Base-by-base conservation (phyloP, 2,329 filamentous ascomycete genomes). In the Lachnellula occidentalis region DNA sequence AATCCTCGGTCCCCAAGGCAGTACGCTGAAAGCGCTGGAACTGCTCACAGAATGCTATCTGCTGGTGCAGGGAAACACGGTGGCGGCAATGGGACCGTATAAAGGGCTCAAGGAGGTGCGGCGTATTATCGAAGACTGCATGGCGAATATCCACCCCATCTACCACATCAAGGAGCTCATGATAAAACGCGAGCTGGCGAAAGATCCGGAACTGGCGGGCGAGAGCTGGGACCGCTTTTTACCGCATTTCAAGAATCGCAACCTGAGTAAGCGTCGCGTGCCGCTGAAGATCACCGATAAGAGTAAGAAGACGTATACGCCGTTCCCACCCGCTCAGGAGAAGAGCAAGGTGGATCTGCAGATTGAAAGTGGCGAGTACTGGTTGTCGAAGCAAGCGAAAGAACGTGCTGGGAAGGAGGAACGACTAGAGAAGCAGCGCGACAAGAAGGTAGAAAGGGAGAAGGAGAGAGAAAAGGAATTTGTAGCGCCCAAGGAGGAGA, bases 271-370 rank as follows among this genome's bases (percentile, higher is more conserved):
- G 76, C 81, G 94, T 62, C 82, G 83, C 63, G 83, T 86, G 64
- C 95, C 94, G 0, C 82, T 83, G 78, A 90, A 89, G 67, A 85
- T 99, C 69, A 90, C 83, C 51, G 92, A 99, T 78, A 99, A 99
- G 81, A 74, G 78, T 69, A 95, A 92, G 81, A 97, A 96, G 81
- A 74, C 79, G 12, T 99, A 96, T 78, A 99, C 95, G 61, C 92
- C 94, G 9, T 99, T 99, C 85, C 94, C 94, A 48, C 94, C 94
- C 6, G 83, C 91, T 43, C 91, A 92, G 62, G 92, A 99, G 79
- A 96, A 96, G 88, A 96, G 92, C 83, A 99, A 97, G 83, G 82
- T 99, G 65, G 94, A 99, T 73, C 75, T 91, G 73, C 92, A 99
- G 80, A 96, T 99, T 76, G 94, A 99, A 78, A 92, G 84, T 65